A percentile compares a stretch with the other conserved stretches of the same genome.
Conservation (phyloP, 306 rosid genomes). For the Cyclanthera cordifolia region DNA sequence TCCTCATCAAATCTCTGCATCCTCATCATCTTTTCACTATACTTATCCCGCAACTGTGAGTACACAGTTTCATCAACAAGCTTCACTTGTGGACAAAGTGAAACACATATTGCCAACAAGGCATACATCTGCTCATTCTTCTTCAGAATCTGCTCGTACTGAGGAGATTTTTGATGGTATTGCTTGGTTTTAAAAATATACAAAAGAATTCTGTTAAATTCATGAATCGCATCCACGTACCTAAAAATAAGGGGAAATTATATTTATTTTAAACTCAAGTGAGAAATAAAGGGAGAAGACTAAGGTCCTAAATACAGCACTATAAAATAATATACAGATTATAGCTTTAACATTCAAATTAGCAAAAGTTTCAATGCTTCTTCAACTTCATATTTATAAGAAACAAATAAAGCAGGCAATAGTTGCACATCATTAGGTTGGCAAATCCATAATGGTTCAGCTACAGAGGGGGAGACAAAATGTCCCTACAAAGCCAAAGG, state of each 20-base stretch:
- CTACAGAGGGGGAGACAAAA: background rate
- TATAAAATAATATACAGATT: background rate
- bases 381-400: background rate
- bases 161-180: conserved; percentile 84
- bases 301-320: background rate
- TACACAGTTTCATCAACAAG: conserved; percentile 88
- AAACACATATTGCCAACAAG: conserved; percentile 79
- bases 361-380: background rate
- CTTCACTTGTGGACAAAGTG: conserved; percentile 80
- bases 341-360: background rate
- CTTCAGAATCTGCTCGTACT: conserved; percentile 87
- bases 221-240: conserved; percentile 85
- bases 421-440: conserved; percentile 92
- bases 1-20: conserved; percentile 92
- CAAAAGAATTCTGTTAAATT: conserved; percentile 76
- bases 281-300: background rate
- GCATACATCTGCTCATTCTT: conserved; percentile 99
- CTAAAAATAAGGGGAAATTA: conserved; percentile 23
- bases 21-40: conserved; percentile 90
- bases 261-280: background rate
- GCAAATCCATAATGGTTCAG: conserved; percentile 96
- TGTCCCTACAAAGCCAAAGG: background rate
- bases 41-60: conserved; percentile 82
- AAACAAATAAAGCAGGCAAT: conserved; percentile 10
- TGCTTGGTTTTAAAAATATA: conserved; percentile 69